phyloP scores from a whole-genome alignment of 2,329 filamentous ascomycete species.

The Hymenoscyphus scutula region DNA sequence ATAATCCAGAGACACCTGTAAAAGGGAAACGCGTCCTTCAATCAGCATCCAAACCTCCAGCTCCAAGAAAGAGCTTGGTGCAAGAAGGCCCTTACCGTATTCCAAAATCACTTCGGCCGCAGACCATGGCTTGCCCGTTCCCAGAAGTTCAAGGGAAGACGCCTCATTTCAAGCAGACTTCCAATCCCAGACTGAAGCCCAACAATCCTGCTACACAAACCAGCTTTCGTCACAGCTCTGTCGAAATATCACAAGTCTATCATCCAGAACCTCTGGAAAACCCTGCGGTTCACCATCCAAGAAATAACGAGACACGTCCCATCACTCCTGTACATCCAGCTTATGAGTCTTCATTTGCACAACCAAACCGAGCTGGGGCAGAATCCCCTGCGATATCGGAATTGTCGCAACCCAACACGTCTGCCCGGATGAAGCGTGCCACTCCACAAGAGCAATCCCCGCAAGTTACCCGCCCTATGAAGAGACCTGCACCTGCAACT shows the following conservation, averaged over 20 bases:
- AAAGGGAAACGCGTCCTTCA: not conserved
- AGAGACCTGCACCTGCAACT: constrained; percentile 11
- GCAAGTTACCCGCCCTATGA: not conserved
- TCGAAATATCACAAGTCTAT: not conserved
- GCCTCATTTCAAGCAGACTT: not conserved
- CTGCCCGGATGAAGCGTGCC: constrained; percentile 6
- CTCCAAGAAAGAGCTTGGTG: not conserved
- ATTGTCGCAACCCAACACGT: not conserved
- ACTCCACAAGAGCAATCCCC: not conserved
- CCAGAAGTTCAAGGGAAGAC: not conserved
- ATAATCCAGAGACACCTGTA: not conserved
- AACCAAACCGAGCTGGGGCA: not conserved
- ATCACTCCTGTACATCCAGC: not conserved
- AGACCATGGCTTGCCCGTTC: not conserved
- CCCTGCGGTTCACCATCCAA: not conserved
- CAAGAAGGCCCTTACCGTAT: not conserved
- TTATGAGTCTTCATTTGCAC: not conserved
- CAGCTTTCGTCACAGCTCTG: not conserved
- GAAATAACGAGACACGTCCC: not conserved
- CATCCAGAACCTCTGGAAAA: not conserved
- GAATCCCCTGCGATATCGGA: not conserved
- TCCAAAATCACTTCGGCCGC: not conserved
- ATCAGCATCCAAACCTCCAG: not conserved
- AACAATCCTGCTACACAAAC: not conserved
- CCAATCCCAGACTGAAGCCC: not conserved